These are phyloP conservation scores for Musa acuminata DNA, from an alignment of 176 grass and related monocot species.

Conservation along the genomic window DNA sequence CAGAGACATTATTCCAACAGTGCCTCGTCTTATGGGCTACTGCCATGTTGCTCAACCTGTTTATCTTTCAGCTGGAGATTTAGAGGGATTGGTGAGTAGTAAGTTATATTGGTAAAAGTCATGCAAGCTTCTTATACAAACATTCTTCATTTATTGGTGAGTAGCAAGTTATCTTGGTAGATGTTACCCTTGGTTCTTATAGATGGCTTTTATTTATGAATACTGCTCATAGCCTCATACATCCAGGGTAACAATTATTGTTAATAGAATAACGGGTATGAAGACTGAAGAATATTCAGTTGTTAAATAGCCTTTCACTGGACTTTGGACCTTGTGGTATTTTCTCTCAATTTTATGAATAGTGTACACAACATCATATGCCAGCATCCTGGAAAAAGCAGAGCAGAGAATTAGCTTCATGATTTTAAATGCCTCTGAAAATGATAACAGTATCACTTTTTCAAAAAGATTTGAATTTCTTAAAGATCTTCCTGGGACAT, in stretches of 20 bases:
- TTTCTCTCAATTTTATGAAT: neutral
- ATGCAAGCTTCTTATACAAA: neutral
- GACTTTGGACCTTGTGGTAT: neutral
- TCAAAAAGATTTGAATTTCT: too few species aligned
- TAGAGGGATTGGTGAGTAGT: slow-evolving; percentile 48
- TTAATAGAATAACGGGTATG: neutral
- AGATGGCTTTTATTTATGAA: neutral
- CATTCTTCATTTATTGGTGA: slow-evolving; percentile 25
- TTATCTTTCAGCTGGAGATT: slow-evolving; percentile 71
- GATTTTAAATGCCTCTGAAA: neutral
- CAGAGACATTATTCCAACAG: slow-evolving; percentile 92
- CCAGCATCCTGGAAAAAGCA: neutral
- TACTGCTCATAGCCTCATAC: neutral
- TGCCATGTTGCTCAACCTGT: slow-evolving; percentile 88
- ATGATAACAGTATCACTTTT: neutral
- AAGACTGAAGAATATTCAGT: neutral
- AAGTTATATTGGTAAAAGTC: neutral
- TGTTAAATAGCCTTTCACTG: neutral
- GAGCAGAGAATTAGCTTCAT: neutral
- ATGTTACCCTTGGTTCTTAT: neutral
- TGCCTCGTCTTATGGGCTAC: slow-evolving; percentile 94
- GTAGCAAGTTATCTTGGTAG: neutral
- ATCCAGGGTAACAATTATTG: neutral
- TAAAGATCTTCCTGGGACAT: too few species aligned
- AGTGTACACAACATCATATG: neutral